Conservation (phyloP, 1,284 basidiomycete genomes). For the Phenoliferia sp. region DNA sequence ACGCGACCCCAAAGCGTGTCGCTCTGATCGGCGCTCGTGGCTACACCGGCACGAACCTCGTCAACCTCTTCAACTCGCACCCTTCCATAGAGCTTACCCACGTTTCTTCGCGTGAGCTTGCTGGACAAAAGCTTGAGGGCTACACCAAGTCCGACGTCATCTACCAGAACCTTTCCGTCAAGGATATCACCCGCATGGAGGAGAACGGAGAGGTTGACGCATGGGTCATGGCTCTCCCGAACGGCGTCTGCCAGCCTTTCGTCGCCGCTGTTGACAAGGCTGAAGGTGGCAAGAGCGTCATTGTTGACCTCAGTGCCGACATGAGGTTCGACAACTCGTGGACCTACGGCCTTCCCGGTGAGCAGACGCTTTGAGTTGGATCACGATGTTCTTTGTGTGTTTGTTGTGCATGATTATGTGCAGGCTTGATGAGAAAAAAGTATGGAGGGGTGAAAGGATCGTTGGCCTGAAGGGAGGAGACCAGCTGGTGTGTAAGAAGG, state of each 20-base stretch:
- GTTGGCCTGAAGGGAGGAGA: neutral
- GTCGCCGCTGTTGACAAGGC: constrained; percentile 89
- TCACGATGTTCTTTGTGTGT: neutral
- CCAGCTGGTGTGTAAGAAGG: neutral
- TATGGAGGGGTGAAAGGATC: neutral
- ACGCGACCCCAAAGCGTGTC: constrained; percentile 73
- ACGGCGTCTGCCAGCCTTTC: constrained; percentile 94
- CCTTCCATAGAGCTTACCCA: constrained; percentile 84
- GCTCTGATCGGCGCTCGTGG: constrained; percentile 93
- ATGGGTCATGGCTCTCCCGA: constrained; percentile 97
- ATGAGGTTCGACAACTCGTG: constrained; percentile 77
- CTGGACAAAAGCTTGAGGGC: constrained; percentile 69
- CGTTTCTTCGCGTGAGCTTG: constrained; percentile 93
- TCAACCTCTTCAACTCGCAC: constrained; percentile 75
- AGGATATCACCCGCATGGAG: constrained; percentile 81
- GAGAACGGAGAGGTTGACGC: constrained; percentile 83
- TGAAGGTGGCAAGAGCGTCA: constrained; percentile 60
- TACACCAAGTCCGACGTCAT: constrained; percentile 74
- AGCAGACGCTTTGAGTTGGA: constrained; percentile 46
- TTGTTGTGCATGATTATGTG: neutral
- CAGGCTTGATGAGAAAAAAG: neutral
- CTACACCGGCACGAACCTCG: constrained; percentile 89
- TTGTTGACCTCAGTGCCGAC: constrained; percentile 92
- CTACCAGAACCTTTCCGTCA: constrained; percentile 71
- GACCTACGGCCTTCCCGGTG: constrained; percentile 98